phyloP scores from a whole-genome alignment of 2,329 filamentous ascomycete species.

The Amylocarpus encephaloides region DNA sequence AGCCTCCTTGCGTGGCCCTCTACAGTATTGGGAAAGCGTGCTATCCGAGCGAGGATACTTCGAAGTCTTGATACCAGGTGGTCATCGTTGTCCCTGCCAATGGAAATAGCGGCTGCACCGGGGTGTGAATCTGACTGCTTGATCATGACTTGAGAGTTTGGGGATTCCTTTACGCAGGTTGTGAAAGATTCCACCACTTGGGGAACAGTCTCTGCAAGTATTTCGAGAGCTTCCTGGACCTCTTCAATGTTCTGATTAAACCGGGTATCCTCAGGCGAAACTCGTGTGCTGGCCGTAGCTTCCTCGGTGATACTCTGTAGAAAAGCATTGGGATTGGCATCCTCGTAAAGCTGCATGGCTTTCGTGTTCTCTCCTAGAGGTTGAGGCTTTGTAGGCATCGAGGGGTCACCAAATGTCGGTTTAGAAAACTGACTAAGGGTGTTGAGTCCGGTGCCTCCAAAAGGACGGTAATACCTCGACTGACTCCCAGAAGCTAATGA shows the following conservation, averaged over 20 bases:
- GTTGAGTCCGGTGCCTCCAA: constrained; percentile 25
- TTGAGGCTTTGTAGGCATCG: constrained; percentile 2
- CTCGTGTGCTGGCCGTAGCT: constrained; percentile 23
- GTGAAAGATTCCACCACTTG: constrained; percentile 7
- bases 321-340: constrained; percentile 21
- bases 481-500: constrained; percentile 25
- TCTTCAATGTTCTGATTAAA: constrained; percentile 14
- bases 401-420: constrained; percentile 6
- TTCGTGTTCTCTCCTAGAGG: constrained; percentile 4
- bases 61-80: constrained; percentile 20
- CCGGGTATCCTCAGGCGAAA: constrained; percentile 18
- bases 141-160: constrained; percentile 12
- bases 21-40: constrained; percentile 22
- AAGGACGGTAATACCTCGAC: constrained; percentile 22
- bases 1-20: constrained; percentile 54
- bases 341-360: constrained; percentile 25
- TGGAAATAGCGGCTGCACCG: constrained; percentile 1
- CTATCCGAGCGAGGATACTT: constrained; percentile 19
- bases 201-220: constrained; percentile 13
- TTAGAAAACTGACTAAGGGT: constrained; percentile 25
- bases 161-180: constrained; percentile 9
- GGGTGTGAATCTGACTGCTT: constrained; percentile 18
- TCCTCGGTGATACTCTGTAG: constrained; percentile 28
- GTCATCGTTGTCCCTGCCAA: constrained; percentile 10
- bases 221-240: constrained; percentile 18